Base-by-base conservation (phyloP, 495 filamentous ascomycete genomes). In the Penicillium arizonense region DNA sequence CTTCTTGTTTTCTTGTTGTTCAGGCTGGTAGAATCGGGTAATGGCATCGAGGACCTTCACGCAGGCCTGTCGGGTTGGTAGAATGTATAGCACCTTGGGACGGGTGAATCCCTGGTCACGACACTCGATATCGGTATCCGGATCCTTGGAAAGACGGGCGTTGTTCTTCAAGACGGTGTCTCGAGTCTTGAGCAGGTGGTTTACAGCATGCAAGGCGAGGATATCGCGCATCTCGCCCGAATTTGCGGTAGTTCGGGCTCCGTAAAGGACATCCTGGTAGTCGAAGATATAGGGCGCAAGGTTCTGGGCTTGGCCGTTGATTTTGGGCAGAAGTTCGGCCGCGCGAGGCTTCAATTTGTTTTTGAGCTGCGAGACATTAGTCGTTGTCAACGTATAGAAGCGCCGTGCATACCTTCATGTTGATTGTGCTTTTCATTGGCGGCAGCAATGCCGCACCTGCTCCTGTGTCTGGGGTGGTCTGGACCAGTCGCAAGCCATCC, bases 101-200 rank as follows among this genome's bases (percentile, higher is more conserved):
- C 94, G 80, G 1, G 94, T 96, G 67, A 97, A 98, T 4, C 95
- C 94, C 70, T 97, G 94, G 66, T 97, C 95, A 39, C 91, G 83
- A 24, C 91, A 75, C 46, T 97, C 94, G 20, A 90, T 73, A 26
- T 87, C 84, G 40, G 82, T 80, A 30, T 77, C 75, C 28, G 75
- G 75, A 36, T 81, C 78, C 49, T 79, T 78, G n/a, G 80, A 70
- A 10, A 95, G 73, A 47, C 84, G 87, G 18, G 86, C 82, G 60
- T 91, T 96, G 70, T 96, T 96, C 68, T 95, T 97, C 49, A 97
- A 81, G 0, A 98, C 87, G 26, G 83, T 84, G 59, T 96, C 92
- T 46, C 94, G 87, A 12, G 93, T 97, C 68, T 96, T 96, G 68
- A 95, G 85, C 23, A 97, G 74, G 64, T 97, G 94, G 67, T 97